These are phyloP conservation scores for Coemansia aciculifera DNA, from an alignment of 192 early-diverging fungal genomes.

Conservation along the genomic window DNA sequence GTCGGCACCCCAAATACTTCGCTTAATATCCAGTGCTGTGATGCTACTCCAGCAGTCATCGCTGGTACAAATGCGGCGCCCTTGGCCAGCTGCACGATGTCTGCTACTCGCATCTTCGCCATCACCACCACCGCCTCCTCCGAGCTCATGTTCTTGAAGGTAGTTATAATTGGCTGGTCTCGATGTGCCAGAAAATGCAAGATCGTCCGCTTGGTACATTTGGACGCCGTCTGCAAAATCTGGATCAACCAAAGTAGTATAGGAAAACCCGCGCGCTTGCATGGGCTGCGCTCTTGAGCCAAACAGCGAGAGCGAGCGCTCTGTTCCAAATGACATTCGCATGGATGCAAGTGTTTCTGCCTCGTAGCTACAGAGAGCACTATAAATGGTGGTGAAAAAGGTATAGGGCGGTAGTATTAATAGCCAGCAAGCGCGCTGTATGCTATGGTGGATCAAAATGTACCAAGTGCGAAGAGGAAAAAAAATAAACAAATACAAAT, in stretches of 20 bases:
- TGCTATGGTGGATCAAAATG: too few relatives aligned
- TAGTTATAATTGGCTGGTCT: not conserved
- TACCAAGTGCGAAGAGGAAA: not conserved
- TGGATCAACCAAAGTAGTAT: slow-evolving; percentile 16
- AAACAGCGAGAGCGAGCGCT: slow-evolving; percentile 6
- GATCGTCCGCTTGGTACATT: slow-evolving; percentile 22
- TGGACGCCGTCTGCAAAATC: slow-evolving; percentile 7
- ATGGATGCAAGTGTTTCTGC: not conserved
- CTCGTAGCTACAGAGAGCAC: not conserved
- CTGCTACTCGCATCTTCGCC: not conserved
- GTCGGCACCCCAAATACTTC: not conserved
- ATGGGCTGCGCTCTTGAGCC: slow-evolving; percentile 7
- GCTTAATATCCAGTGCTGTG: not conserved
- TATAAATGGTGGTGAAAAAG: not conserved
- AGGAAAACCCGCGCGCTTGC: slow-evolving; percentile 18
- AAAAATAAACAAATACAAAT: not conserved
- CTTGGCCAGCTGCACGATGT: not conserved
- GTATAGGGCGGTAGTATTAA: not conserved
- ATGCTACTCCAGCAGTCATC: slow-evolving; percentile 14
- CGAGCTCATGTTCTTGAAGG: not conserved
- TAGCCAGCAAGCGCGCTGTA: too few relatives aligned
- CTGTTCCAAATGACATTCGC: not conserved
- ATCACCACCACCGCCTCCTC: not conserved
- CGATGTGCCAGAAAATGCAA: not conserved
- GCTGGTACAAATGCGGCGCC: not conserved